Percentiles rank a stretch among this genome's conserved stretches.
These are phyloP conservation scores for Hymenochaete sp. DNA, from an alignment of 1,284 basidiomycete genomes.

Conservation along the genomic window DNA sequence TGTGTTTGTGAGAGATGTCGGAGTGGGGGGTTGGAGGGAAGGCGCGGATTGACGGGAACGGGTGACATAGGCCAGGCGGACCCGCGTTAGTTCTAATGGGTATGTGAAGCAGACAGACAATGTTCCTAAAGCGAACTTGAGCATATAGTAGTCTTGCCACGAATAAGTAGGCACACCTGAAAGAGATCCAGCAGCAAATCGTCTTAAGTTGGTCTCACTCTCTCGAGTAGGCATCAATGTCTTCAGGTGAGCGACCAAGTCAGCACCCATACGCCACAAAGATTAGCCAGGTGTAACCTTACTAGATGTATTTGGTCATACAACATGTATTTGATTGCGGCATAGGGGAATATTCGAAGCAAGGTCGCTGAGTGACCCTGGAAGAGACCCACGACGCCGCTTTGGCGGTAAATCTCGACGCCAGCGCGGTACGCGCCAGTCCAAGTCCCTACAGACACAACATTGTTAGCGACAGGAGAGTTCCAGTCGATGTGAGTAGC, in stretches of 20 bases:
- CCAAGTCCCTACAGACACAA: conserved; percentile 56
- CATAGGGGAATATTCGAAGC: conserved; percentile 86
- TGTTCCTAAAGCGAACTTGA: conserved; percentile 47
- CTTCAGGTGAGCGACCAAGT: conserved; percentile 26
- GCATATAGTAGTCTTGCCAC: not conserved
- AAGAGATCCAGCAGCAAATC: conserved; percentile 83
- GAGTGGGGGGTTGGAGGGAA: not conserved
- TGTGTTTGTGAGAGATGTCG: conserved; percentile 16
- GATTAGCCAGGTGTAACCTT: conserved; percentile 23
- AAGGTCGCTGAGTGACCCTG: conserved; percentile 94
- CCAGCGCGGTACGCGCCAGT: conserved; percentile 79
- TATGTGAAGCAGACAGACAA: conserved; percentile 89
- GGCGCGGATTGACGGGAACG: no score
- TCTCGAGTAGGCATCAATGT: conserved; percentile 78
- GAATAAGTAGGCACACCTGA: conserved; percentile 51
- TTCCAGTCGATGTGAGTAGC: not conserved
- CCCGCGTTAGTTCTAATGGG: conserved; percentile 90
- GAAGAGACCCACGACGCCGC: conserved; percentile 75
- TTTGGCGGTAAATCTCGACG: conserved; percentile 66
- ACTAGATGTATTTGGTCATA: conserved; percentile 86
- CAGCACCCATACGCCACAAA: not conserved
- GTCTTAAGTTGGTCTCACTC: conserved; percentile 70
- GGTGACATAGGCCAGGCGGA: conserved; percentile 90
- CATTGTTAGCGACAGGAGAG: not conserved
- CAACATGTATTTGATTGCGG: conserved; percentile 96